Evolutionary conservation across 2,329 filamentous ascomycete genomes (phyloP).

Genomic region (Aspergillus nomiae): DNA sequence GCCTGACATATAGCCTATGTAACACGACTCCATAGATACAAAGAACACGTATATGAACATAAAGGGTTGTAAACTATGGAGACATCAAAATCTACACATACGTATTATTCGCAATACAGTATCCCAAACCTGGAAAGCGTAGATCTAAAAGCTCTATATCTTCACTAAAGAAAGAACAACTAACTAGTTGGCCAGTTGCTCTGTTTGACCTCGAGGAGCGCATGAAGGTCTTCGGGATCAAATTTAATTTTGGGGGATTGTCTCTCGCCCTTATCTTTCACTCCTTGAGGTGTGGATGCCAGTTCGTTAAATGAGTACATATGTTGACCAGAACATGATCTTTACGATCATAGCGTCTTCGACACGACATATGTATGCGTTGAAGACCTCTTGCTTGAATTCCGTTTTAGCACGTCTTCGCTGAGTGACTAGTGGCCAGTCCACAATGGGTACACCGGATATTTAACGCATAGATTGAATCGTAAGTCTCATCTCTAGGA

Average conservation of each 20-base stretch:
- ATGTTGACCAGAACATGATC: not conserved
- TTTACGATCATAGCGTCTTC: not conserved
- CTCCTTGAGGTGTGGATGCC: not conserved
- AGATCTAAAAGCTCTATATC: not conserved
- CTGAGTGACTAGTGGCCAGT: not conserved
- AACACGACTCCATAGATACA: too few relatives aligned
- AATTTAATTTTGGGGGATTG: not conserved
- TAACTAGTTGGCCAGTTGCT: not conserved
- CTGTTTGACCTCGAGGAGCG: not conserved
- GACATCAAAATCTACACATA: not conserved
- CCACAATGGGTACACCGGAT: not conserved
- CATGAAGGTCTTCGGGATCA: not conserved
- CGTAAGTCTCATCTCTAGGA: not conserved
- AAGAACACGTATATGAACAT: not conserved
- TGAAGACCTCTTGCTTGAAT: not conserved
- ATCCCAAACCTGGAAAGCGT: not conserved
- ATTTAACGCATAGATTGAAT: not conserved
- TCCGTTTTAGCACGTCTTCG: not conserved
- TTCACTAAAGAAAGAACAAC: not conserved
- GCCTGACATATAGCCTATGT: not conserved
- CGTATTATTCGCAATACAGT: not conserved
- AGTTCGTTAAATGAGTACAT: not conserved
- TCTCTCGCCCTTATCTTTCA: not conserved
- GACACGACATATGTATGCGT: not conserved
- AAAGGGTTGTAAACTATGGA: not conserved